Conservation (phyloP, 768 basidiomycete genomes). For the Pulveroboletus ravenelii region DNA sequence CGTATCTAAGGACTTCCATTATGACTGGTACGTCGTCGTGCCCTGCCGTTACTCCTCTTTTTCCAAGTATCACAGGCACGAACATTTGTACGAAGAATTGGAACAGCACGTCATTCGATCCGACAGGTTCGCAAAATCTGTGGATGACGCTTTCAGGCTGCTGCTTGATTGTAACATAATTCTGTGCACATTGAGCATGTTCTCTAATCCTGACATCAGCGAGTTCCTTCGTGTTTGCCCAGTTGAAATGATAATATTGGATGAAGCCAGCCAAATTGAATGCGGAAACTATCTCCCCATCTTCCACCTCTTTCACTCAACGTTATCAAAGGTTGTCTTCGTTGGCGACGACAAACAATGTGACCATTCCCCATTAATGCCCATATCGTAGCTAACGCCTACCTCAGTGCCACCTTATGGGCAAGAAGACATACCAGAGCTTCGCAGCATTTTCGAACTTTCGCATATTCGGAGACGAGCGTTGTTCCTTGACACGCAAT, state of each 20-base stretch:
- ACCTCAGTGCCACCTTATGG: slow-evolving; percentile 71
- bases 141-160: slow-evolving; percentile 14
- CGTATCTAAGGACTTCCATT: slow-evolving; percentile 45
- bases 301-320: slow-evolving; percentile 22
- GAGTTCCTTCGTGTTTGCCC: slow-evolving; percentile 29
- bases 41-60: neutral
- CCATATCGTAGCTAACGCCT: neutral
- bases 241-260: slow-evolving; percentile 37
- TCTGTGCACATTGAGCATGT: slow-evolving; percentile 47
- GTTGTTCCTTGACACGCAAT: slow-evolving; percentile 66
- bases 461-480: slow-evolving; percentile 46
- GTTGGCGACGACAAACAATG: slow-evolving; percentile 39
- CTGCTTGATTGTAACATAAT: slow-evolving; percentile 34
- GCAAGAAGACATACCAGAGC: slow-evolving; percentile 58
- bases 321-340: slow-evolving; percentile 34
- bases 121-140: slow-evolving; percentile 23
- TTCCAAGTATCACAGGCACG: slow-evolving; percentile 37
- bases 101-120: slow-evolving; percentile 34
- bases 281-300: slow-evolving; percentile 37
- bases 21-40: slow-evolving; percentile 35
- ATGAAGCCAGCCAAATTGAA: slow-evolving; percentile 47
- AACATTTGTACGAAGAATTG: slow-evolving; percentile 41
- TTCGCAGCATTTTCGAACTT: slow-evolving; percentile 74
- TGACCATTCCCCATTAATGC: slow-evolving; percentile 6
- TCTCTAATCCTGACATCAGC: slow-evolving; percentile 27